A percentile compares a stretch with the other conserved stretches of the same genome.
phyloP scores from a whole-genome alignment of 805 yeast species.

The Yueomyces sinensis region DNA sequence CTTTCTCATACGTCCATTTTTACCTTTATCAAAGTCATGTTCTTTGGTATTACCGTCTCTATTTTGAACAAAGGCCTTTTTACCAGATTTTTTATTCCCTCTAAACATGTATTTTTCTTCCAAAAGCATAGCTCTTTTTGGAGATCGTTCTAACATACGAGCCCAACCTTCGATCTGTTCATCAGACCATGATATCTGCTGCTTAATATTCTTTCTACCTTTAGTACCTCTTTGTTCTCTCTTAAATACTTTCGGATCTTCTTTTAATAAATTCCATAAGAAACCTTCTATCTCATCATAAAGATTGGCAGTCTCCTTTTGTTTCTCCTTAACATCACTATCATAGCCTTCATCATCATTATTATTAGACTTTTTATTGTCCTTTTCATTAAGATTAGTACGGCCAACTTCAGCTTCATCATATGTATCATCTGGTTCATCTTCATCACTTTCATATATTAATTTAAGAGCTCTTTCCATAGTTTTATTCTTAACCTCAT shows the following conservation, averaged over 20 bases:
- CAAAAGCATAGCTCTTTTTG: constrained; percentile 43
- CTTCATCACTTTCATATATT: constrained; percentile 66
- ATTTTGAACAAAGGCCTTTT: constrained; percentile 20
- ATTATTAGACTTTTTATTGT: constrained; percentile 6
- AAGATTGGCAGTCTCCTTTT: constrained; percentile 9
- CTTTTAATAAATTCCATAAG: constrained; percentile 43
- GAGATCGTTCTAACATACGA: constrained; percentile 53
- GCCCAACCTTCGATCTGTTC: constrained; percentile 95
- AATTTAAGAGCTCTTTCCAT: constrained; percentile 46
- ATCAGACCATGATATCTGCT: constrained; percentile 58
- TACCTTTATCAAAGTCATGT: constrained; percentile 5
- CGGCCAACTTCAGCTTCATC: constrained; percentile 32
- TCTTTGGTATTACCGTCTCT: constrained; percentile 5
- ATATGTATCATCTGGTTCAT: constrained; percentile 74
- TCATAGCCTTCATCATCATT: constrained; percentile 1
- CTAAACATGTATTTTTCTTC: constrained; percentile 48
- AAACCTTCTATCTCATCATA: constrained; percentile 38
- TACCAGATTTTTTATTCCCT: constrained; percentile 26
- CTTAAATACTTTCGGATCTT: constrained; percentile 36
- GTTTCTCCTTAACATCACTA: constrained; percentile 3
- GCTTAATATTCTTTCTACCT: constrained; percentile 37
- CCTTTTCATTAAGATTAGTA: constrained; percentile 8
- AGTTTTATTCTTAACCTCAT: constrained; percentile 42
- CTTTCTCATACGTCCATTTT: not conserved
- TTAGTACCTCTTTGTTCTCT: constrained; percentile 37